These are phyloP conservation scores for Sclerotiophoma versabilis DNA, from an alignment of 2,329 filamentous ascomycete genomes.

Conservation along the genomic window DNA sequence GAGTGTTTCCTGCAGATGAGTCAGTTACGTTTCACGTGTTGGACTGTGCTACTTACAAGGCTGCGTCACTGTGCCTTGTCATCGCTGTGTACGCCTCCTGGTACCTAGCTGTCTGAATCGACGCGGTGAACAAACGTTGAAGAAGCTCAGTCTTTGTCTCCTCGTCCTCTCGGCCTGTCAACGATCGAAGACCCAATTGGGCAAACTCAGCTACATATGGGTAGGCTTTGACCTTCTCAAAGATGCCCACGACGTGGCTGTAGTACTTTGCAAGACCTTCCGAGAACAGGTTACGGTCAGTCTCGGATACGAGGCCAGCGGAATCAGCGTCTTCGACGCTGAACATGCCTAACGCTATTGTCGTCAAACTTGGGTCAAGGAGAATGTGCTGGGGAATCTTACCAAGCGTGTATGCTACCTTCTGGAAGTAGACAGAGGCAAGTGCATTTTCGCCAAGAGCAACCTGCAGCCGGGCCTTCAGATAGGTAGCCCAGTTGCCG, in stretches of 20 bases:
- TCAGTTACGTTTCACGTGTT: slow-evolving; percentile 20
- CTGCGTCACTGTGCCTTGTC: slow-evolving; percentile 72
- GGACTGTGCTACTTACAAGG: slow-evolving; percentile 57
- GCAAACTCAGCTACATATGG: slow-evolving; percentile 87
- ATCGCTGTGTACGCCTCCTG: slow-evolving; percentile 83
- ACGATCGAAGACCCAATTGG: slow-evolving; percentile 65
- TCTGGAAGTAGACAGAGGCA: slow-evolving; percentile 79
- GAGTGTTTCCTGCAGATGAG: slow-evolving; percentile 62
- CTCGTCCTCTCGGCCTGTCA: slow-evolving; percentile 37
- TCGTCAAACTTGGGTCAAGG: slow-evolving; percentile 23
- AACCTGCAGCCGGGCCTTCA: slow-evolving; percentile 81
- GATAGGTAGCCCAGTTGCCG: slow-evolving; percentile 71
- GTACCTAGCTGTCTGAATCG: slow-evolving; percentile 79
- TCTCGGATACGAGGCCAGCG: slow-evolving; percentile 71
- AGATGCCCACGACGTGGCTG: slow-evolving; percentile 82
- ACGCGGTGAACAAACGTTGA: slow-evolving; percentile 82
- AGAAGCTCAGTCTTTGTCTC: slow-evolving; percentile 63
- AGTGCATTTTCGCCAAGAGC: slow-evolving; percentile 74
- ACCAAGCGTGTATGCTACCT: slow-evolving; percentile 83
- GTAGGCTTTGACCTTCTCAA: slow-evolving; percentile 77
- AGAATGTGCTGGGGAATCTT: slow-evolving; percentile 46
- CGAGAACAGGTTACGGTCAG: slow-evolving; percentile 72
- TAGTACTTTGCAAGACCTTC: slow-evolving; percentile 84
- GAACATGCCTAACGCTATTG: slow-evolving; percentile 44
- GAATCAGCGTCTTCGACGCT: slow-evolving; percentile 52